These are phyloP conservation scores for Spongiforma sp. DNA, from an alignment of 1,284 basidiomycete genomes.

Conservation along the genomic window DNA sequence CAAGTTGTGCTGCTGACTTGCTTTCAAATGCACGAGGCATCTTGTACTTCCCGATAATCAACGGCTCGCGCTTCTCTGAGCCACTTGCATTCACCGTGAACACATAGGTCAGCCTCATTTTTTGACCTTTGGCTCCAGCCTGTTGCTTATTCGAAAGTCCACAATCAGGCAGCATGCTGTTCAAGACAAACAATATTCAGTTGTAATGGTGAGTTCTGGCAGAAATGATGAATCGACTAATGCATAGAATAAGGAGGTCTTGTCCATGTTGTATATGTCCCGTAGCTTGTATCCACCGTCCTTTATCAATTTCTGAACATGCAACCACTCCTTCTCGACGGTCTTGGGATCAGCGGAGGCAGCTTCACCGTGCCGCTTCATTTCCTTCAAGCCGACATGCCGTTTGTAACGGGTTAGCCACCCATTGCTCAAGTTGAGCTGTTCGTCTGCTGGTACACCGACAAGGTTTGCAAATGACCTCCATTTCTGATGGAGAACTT, in stretches of 20 bases:
- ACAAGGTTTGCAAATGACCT: not conserved
- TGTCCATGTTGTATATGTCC: not conserved
- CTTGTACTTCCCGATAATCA: not conserved
- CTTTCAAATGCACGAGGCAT: not conserved
- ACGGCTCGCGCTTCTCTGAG: not conserved
- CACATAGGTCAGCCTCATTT: not conserved
- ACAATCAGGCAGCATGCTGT: not conserved
- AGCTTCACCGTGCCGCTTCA: constrained; percentile 12
- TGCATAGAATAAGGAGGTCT: not conserved
- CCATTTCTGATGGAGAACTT: not conserved
- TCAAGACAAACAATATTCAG: not conserved
- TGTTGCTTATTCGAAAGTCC: not conserved
- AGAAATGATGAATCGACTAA: too few species aligned
- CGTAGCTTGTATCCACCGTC: not conserved
- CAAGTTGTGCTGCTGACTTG: not conserved
- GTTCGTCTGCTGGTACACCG: not conserved
- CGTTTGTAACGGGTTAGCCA: constrained; percentile 5
- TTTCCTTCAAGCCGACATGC: not conserved
- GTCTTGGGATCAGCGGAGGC: not conserved
- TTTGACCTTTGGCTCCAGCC: not conserved
- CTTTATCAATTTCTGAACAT: not conserved
- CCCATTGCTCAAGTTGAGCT: constrained; percentile 3
- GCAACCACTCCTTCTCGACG: constrained; percentile 3
- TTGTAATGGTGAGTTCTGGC: not conserved
- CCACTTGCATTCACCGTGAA: not conserved